Conservation (phyloP, 2,329 filamentous ascomycete species). For the Fusarium begoniae region DNA sequence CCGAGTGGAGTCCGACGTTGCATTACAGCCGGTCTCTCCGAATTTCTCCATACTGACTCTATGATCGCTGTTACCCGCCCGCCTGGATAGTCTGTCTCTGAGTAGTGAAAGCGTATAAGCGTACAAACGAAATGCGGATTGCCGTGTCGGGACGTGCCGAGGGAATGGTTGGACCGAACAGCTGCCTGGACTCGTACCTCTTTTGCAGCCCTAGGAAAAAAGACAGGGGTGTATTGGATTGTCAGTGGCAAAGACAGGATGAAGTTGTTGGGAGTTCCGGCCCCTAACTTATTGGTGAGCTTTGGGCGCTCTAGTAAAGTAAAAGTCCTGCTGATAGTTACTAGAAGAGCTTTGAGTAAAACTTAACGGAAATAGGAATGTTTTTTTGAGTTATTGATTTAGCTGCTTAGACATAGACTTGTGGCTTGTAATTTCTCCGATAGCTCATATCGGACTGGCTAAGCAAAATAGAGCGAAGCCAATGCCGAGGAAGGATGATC, state of each 20-base stretch:
- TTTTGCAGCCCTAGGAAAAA: background rate
- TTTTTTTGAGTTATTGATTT: too few relatives aligned
- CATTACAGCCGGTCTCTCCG: background rate
- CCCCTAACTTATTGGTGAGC: too few relatives aligned
- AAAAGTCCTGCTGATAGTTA: background rate
- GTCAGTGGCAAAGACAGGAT: background rate
- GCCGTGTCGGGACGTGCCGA: background rate
- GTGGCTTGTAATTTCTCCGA: too few relatives aligned
- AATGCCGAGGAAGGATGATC: too few relatives aligned
- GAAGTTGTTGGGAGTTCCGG: background rate
- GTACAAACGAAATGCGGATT: background rate
- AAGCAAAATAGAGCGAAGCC: accelerated
- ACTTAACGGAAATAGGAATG: background rate
- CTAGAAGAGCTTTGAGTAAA: background rate
- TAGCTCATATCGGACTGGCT: too few relatives aligned
- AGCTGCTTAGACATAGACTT: too few relatives aligned
- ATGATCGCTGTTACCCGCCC: too few relatives aligned
- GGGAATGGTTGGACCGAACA: accelerated
- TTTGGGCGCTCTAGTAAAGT: background rate
- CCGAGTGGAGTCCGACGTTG: background rate
- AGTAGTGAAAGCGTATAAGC: background rate
- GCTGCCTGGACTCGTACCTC: accelerated
- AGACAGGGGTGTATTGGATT: background rate
- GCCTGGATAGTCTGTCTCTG: background rate
- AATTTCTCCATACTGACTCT: too few relatives aligned